phyloP scores from a whole-genome alignment of 306 rosid genomes.

The Castanospermum australe region DNA sequence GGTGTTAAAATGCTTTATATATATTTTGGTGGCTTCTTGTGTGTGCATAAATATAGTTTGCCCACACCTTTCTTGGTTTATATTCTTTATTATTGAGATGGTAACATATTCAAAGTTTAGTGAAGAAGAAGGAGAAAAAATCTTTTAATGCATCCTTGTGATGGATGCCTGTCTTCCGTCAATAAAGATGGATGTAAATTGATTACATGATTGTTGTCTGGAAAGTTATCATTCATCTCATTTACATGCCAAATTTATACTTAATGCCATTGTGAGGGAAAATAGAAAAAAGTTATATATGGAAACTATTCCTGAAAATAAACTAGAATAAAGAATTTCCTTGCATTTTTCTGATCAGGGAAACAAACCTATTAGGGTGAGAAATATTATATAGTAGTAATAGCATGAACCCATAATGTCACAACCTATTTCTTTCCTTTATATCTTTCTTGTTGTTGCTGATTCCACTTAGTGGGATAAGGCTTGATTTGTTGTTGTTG shows the following conservation, averaged over 20 bases:
- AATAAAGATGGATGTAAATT: background rate
- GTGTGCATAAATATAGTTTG: background rate
- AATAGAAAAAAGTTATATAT: background rate
- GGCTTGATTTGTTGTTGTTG: background rate
- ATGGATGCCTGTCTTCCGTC: background rate
- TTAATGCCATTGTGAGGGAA: background rate
- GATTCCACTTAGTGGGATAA: too few species aligned
- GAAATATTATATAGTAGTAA: too few species aligned
- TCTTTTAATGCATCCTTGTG: background rate
- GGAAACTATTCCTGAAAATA: too few species aligned
- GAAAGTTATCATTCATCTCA: background rate
- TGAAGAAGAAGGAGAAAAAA: background rate
- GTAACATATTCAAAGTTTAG: background rate
- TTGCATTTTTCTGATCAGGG: too few species aligned
- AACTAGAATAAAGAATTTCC: too few species aligned
- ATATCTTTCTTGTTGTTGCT: too few species aligned
- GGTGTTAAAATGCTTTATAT: constrained; percentile 16
- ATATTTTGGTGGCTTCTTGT: background rate
- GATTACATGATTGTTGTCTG: background rate
- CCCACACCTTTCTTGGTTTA: background rate
- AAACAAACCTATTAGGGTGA: too few species aligned
- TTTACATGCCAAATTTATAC: background rate
- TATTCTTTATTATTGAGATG: background rate
- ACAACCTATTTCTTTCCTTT: too few species aligned
- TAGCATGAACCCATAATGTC: too few species aligned